These are phyloP conservation scores for Musa schizocarpa DNA, from an alignment of 176 grass and related monocot species.

Conservation along the genomic window DNA sequence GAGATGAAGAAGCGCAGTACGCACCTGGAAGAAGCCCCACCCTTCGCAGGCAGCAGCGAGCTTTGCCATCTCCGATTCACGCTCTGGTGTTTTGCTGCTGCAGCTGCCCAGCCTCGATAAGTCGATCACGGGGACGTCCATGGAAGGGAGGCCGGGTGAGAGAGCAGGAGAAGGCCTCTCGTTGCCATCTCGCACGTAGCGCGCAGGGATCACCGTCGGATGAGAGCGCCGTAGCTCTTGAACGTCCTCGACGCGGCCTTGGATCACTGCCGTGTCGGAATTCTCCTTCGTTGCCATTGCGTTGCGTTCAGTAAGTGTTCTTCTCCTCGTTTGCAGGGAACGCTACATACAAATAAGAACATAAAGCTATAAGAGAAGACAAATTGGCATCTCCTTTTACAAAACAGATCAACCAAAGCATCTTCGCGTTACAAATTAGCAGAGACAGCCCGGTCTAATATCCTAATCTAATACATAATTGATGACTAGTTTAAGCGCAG, in stretches of 20 bases:
- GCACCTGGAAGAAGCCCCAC: slow-evolving; percentile 87
- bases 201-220: slow-evolving; percentile 33
- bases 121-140: slow-evolving; percentile 57
- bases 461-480: no score
- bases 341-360: no score
- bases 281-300: no score
- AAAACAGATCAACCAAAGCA: no score
- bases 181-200: slow-evolving; percentile 43
- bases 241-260: slow-evolving; percentile 49
- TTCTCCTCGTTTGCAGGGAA: no score
- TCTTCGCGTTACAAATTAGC: no score
- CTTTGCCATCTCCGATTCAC: slow-evolving; percentile 31
- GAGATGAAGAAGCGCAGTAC: neutral
- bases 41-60: slow-evolving; percentile 53
- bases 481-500: no score
- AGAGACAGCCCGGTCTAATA: no score
- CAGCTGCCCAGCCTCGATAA: slow-evolving; percentile 26
- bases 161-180: slow-evolving; percentile 31
- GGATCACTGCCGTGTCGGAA: no score
- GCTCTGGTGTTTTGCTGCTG: neutral
- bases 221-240: slow-evolving; percentile 52
- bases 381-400: no score
- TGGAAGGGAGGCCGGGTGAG: neutral
- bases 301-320: no score
- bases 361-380: no score